Percentiles rank a stretch among this genome's conserved stretches.
These are phyloP conservation scores for Cutaneotrichosporon cavernicola DNA, from an alignment of 1,284 basidiomycete species.

Conservation along the genomic window DNA sequence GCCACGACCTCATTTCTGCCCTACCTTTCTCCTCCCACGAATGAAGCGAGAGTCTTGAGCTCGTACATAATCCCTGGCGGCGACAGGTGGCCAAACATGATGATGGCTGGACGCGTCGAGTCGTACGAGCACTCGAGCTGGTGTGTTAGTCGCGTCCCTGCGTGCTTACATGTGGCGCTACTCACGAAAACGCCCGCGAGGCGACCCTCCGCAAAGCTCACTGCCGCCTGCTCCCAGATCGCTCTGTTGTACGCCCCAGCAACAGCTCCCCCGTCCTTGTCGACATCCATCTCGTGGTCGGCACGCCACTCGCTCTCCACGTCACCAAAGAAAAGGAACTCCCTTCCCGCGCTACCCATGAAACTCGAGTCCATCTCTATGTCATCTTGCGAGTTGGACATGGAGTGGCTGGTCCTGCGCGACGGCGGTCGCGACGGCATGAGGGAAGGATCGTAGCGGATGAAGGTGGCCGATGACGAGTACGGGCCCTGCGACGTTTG, in stretches of 20 bases:
- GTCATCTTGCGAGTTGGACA: conserved; percentile 12
- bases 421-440: conserved; percentile 16
- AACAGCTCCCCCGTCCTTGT: conserved; percentile 19
- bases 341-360: conserved; percentile 19
- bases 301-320: conserved; percentile 37
- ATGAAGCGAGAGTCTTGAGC: conserved; percentile 35
- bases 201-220: conserved; percentile 34
- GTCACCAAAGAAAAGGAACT: conserved; percentile 53
- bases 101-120: conserved; percentile 36
- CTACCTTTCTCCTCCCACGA: conserved; percentile 20
- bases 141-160: background rate
- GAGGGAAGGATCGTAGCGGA: conserved; percentile 38
- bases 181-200: conserved; percentile 50
- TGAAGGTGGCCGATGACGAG: conserved; percentile 49
- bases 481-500: conserved; percentile 45
- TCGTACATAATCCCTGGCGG: conserved; percentile 47
- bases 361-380: background rate
- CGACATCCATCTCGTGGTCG: conserved; percentile 26
- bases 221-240: conserved; percentile 48
- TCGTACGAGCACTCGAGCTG: conserved; percentile 54
- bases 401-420: conserved; percentile 9
- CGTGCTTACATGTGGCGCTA: conserved; percentile 1
- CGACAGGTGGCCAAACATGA: conserved; percentile 51
- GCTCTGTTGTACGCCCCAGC: conserved; percentile 31
- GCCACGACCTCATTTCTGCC: background rate